These are phyloP conservation scores for Annulohypoxylon truncatum DNA, from an alignment of 2,329 filamentous ascomycete genomes.

Conservation along the genomic window DNA sequence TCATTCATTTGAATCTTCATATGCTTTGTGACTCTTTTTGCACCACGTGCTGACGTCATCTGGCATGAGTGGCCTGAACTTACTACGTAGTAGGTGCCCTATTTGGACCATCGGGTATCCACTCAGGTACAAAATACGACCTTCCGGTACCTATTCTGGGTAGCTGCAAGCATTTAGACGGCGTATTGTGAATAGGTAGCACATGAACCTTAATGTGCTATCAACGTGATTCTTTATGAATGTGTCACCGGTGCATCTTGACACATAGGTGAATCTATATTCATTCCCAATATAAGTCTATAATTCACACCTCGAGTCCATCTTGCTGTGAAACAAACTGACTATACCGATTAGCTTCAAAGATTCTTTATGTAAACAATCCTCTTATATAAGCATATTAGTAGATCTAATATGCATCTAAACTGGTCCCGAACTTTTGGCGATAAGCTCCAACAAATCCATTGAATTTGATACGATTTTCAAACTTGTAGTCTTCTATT, in stretches of 20 bases:
- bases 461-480: background rate
- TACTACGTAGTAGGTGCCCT: no score
- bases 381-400: background rate
- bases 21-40: slow-evolving; percentile 4
- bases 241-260: background rate
- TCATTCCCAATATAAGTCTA: background rate
- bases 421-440: slow-evolving; percentile 6
- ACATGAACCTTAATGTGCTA: background rate
- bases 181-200: background rate
- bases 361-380: background rate
- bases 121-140: slow-evolving; percentile 1
- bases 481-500: slow-evolving; percentile 8
- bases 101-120: background rate
- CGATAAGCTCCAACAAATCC: slow-evolving; percentile 12
- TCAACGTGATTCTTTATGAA: background rate
- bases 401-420: background rate
- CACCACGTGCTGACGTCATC: slow-evolving; percentile 29
- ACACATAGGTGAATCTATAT: background rate
- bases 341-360: background rate
- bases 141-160: background rate
- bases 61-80: slow-evolving; percentile 4
- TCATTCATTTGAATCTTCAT: background rate
- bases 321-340: background rate
- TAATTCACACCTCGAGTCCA: background rate
- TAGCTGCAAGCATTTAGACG: background rate